These are phyloP conservation scores for Umbelopsis vinacea DNA, from an alignment of 192 early-diverging fungal genomes.

Conservation along the genomic window DNA sequence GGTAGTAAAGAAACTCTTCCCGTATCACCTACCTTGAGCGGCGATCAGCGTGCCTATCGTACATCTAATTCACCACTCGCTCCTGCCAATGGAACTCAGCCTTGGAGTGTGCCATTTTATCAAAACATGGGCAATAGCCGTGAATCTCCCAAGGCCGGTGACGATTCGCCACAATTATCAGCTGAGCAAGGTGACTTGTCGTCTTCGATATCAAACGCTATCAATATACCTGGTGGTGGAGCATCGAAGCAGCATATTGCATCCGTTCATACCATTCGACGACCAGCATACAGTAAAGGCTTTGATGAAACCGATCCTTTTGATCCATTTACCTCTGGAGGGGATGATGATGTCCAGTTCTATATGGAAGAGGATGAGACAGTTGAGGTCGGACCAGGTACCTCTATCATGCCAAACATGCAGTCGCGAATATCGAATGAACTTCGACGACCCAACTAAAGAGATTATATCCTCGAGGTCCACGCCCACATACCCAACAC, in stretches of 20 bases:
- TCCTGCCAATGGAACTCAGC: neutral
- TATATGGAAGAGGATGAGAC: slow-evolving; percentile 26
- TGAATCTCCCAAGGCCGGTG: neutral
- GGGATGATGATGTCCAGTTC: slow-evolving; percentile 28
- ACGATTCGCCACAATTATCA: slow-evolving; percentile 1
- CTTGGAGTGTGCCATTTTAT: slow-evolving; percentile 19
- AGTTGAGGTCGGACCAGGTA: slow-evolving; percentile 7
- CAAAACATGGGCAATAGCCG: neutral
- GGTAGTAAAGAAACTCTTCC: neutral
- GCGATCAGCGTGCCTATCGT: neutral
- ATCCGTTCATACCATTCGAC: neutral
- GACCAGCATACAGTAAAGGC: slow-evolving; percentile 11
- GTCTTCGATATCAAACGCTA: slow-evolving; percentile 7
- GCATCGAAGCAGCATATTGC: slow-evolving; percentile 5
- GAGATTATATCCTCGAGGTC: neutral
- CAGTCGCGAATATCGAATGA: slow-evolving; percentile 11
- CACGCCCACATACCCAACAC: slow-evolving; percentile 4
- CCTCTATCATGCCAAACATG: slow-evolving; percentile 7
- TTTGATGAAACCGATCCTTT: slow-evolving; percentile 1
- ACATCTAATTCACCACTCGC: slow-evolving; percentile 18
- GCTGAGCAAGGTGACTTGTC: neutral
- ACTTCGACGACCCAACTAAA: slow-evolving; percentile 19
- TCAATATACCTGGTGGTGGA: slow-evolving; percentile 30
- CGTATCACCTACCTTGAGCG: neutral
- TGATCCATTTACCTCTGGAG: slow-evolving; percentile 12